phyloP scores from a whole-genome alignment of 2,329 filamentous ascomycete genomes.

The Trichophyton equinum region DNA sequence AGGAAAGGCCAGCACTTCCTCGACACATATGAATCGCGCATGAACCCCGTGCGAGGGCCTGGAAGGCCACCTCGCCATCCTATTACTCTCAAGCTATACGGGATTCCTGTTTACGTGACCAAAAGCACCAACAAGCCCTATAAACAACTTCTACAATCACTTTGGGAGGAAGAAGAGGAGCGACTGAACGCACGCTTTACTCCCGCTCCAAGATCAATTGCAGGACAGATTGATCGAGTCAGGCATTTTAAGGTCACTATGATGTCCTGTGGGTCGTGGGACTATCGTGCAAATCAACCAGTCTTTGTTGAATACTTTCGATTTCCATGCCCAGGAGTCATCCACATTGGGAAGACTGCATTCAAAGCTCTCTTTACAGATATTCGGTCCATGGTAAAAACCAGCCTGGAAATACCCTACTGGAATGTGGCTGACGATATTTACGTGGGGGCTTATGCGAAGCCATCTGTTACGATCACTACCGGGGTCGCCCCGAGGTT shows the following conservation, averaged over 20 bases:
- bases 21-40: constrained; percentile 13
- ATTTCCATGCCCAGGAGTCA: constrained; percentile 10
- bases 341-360: constrained; percentile 34
- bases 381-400: constrained; percentile 34
- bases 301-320: constrained; percentile 29
- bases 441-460: constrained; percentile 11
- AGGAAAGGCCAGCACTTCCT: constrained; percentile 14
- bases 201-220: constrained; percentile 6
- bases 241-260: constrained; percentile 13
- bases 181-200: constrained; percentile 5
- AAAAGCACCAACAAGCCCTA: constrained; percentile 14
- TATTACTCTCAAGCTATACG: constrained; percentile 13
- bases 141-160: constrained; percentile 12
- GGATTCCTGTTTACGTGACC: constrained; percentile 13
- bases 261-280: constrained; percentile 39
- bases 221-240: constrained; percentile 4
- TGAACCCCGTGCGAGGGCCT: neutral
- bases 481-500: constrained; percentile 14
- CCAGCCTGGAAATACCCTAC: constrained; percentile 19
- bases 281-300: constrained; percentile 29
- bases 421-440: constrained; percentile 14
- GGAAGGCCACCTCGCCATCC: constrained; percentile 3
- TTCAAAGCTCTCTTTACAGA: constrained; percentile 33
- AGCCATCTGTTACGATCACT: constrained; percentile 36
- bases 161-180: constrained; percentile 14